Conservation (phyloP, 2,329 filamentous ascomycete genomes). For the Dactylonectria macrodidyma region DNA sequence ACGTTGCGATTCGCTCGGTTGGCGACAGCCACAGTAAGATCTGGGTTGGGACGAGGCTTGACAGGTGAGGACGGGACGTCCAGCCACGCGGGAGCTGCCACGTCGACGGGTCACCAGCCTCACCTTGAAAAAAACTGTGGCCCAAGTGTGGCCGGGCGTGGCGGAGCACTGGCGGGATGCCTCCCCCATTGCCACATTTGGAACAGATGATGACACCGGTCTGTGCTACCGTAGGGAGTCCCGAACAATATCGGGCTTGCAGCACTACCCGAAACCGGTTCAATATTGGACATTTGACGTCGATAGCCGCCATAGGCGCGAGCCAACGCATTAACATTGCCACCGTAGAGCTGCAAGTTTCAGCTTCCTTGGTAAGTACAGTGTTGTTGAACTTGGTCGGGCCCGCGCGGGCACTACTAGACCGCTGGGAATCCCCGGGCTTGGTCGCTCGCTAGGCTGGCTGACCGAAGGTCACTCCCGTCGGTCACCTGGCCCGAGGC, state of each 20-base stretch:
- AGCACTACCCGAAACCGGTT: slow-evolving; percentile 42
- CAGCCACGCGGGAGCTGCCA: slow-evolving; percentile 58
- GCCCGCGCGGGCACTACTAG: slow-evolving; percentile 16
- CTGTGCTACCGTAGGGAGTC: slow-evolving; percentile 15
- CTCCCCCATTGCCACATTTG: slow-evolving; percentile 45
- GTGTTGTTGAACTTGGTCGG: slow-evolving; percentile 3
- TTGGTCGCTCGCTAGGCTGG: slow-evolving; percentile 13
- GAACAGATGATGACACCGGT: slow-evolving; percentile 31
- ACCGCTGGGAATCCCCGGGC: slow-evolving; percentile 24
- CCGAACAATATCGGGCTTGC: slow-evolving; percentile 38
- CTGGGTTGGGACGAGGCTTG: slow-evolving; percentile 36
- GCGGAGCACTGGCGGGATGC: slow-evolving; percentile 55
- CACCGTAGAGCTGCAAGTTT: slow-evolving; percentile 43
- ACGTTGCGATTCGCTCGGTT: slow-evolving; percentile 42
- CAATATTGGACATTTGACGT: slow-evolving; percentile 30
- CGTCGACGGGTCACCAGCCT: slow-evolving; percentile 60
- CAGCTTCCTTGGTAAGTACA: slow-evolving; percentile 36
- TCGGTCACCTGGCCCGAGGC: slow-evolving; percentile 21
- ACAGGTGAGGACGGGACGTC: slow-evolving; percentile 40
- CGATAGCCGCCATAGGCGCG: slow-evolving; percentile 41
- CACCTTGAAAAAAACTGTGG: slow-evolving; percentile 45
- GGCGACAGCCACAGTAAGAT: slow-evolving; percentile 39
- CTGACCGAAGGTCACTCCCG: slow-evolving; percentile 13
- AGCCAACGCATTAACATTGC: slow-evolving; percentile 46
- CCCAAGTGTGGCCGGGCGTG: slow-evolving; percentile 49